Evolutionary conservation across 116 monocot species (phyloP).

Genomic region (Trichopus zeylanicus): DNA sequence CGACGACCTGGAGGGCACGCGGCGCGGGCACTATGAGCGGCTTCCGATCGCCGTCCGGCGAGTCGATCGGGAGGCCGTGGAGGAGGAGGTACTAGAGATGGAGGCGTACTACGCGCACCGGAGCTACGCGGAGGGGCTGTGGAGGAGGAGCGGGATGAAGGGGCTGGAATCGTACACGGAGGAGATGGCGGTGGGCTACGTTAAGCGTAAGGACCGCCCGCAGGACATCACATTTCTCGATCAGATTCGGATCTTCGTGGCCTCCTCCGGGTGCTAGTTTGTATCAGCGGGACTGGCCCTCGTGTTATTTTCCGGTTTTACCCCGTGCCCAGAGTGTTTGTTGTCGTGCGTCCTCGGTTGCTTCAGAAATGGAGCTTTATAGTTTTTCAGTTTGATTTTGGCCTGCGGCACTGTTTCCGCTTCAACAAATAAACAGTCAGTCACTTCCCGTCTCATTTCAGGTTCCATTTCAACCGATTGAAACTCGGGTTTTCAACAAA

Average conservation of each 20-base stretch:
- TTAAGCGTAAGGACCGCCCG: slow-evolving; percentile 63
- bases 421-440: too few relatives aligned
- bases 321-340: too few relatives aligned
- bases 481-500: too few relatives aligned
- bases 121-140: slow-evolving; percentile 66
- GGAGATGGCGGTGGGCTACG: slow-evolving; percentile 55
- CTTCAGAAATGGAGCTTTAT: too few relatives aligned
- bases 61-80: slow-evolving; percentile 6
- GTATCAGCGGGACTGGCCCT: background rate
- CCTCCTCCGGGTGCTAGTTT: background rate
- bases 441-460: too few relatives aligned
- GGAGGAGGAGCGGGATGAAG: slow-evolving; percentile 46
- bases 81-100: slow-evolving; percentile 17
- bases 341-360: too few relatives aligned
- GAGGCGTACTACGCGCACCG: slow-evolving; percentile 74
- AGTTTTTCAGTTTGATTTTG: too few relatives aligned
- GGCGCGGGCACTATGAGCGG: slow-evolving; percentile 69
- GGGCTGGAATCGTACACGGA: slow-evolving; percentile 46
- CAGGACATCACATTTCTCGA: slow-evolving; percentile 55
- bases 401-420: too few relatives aligned
- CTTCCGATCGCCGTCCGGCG: slow-evolving; percentile 26
- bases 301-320: too few relatives aligned
- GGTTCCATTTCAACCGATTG: too few relatives aligned
- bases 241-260: slow-evolving; percentile 43
- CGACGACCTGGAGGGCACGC: slow-evolving; percentile 67